Conservation (phyloP, 495 filamentous ascomycete species). For the Aspergillus campestris region DNA sequence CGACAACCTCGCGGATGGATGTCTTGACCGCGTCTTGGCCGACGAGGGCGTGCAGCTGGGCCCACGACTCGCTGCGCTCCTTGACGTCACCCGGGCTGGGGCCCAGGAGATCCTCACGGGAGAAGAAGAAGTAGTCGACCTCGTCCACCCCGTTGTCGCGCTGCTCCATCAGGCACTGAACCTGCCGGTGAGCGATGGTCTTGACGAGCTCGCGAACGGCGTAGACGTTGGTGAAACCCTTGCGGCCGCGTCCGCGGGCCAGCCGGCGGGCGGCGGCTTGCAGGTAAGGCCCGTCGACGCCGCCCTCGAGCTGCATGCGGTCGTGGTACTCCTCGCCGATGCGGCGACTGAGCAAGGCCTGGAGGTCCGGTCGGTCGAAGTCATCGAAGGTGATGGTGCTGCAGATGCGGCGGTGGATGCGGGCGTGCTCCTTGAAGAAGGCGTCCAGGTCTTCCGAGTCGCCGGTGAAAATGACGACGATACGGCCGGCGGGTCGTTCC, state of each 20-base stretch:
- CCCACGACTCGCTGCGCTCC: conserved; percentile 7
- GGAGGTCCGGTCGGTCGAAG: conserved; percentile 36
- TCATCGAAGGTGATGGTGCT: conserved; percentile 51
- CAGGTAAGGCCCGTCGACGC: conserved; percentile 47
- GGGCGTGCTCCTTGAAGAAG: conserved; percentile 61
- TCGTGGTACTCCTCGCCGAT: conserved; percentile 24
- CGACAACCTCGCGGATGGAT: conserved; percentile 7
- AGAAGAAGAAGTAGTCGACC: conserved; percentile 13
- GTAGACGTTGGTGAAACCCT: conserved; percentile 37
- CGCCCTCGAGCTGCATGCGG: conserved; percentile 47
- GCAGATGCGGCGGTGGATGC: conserved; percentile 53
- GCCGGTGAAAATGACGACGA: conserved; percentile 59
- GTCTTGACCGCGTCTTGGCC: conserved; percentile 11
- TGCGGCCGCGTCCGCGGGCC: conserved; percentile 46
- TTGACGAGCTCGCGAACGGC: conserved; percentile 12
- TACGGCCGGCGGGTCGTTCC: conserved; percentile 41
- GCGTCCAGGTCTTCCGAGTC: conserved; percentile 59
- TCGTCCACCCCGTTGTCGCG: conserved; percentile 13
- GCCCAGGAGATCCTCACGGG: conserved; percentile 12
- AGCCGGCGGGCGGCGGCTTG: conserved; percentile 49
- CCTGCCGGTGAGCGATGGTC: conserved; percentile 33
- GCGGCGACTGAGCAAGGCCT: conserved; percentile 3
- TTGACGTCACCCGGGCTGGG: conserved; percentile 4
- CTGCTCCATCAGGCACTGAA: conserved; percentile 37
- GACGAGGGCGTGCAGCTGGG: conserved; percentile 6